Evolutionary conservation across 257 asterid genomes (phyloP).

Genomic region (Solanum dulcamara): DNA sequence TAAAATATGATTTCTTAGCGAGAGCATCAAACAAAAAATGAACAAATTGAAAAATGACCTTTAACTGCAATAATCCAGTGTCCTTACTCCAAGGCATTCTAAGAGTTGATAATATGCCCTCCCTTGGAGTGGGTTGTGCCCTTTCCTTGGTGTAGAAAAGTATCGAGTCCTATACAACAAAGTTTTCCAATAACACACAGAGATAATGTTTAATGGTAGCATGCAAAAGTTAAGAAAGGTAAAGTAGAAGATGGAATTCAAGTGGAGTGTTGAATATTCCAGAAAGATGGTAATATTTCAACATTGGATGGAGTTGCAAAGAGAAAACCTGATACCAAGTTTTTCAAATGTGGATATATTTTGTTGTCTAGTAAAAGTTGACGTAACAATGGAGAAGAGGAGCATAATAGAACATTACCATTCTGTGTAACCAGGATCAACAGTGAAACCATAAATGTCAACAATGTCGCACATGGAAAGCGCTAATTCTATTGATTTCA

Average conservation of each 20-base stretch:
- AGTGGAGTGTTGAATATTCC: background rate
- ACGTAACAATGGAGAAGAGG: background rate
- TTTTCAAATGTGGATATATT: background rate
- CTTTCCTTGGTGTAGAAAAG: constrained; percentile 91
- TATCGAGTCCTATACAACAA: constrained; percentile 56
- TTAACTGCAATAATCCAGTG: background rate
- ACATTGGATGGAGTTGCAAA: background rate
- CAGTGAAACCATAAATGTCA: constrained; percentile 95
- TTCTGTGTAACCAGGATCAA: constrained; percentile 98
- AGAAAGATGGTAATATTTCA: background rate
- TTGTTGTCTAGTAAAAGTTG: background rate
- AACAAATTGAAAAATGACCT: background rate
- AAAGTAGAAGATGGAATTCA: background rate
- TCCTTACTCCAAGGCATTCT: constrained; percentile 95
- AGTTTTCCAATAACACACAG: background rate
- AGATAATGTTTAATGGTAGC: background rate
- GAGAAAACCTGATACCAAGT: background rate
- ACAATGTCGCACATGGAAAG: constrained; percentile 97
- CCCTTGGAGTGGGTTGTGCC: constrained; percentile 99
- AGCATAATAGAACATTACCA: constrained; percentile 41
- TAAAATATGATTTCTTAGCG: constrained; percentile 11
- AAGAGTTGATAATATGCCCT: constrained; percentile 97
- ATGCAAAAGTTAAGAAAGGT: background rate
- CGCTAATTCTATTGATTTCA: constrained; percentile 96
- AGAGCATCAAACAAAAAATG: background rate